Conservation (phyloP, 352 stramenopile species). For the Globisporangium acanthophoron region DNA sequence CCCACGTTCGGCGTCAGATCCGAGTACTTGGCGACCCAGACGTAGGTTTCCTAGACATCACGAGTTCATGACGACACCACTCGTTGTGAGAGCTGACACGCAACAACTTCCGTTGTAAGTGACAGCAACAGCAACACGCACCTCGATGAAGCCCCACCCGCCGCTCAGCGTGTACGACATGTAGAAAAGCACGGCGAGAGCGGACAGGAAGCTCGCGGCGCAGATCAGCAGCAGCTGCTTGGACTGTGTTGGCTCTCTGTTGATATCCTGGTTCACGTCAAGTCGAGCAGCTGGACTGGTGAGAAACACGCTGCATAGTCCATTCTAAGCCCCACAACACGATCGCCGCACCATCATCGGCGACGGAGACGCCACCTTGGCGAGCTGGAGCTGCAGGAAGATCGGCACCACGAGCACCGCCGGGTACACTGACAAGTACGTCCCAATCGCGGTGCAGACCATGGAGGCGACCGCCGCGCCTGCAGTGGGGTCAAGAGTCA, state of each 20-base stretch:
- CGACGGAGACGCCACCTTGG: slow-evolving; percentile 9
- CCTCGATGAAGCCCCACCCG: slow-evolving; percentile 59
- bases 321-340: too few species aligned
- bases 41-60: slow-evolving; percentile 56
- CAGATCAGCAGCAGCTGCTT: slow-evolving; percentile 3
- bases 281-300: too few species aligned
- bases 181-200: slow-evolving; percentile 35
- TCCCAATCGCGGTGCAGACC: slow-evolving; percentile 51
- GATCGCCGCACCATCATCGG: not conserved
- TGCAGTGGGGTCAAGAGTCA: slow-evolving; percentile 6
- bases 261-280: not conserved
- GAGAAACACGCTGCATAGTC: not conserved
- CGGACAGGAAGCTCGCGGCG: slow-evolving; percentile 17
- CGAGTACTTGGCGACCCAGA: slow-evolving; percentile 74
- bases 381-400: slow-evolving; percentile 33
- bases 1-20: slow-evolving; percentile 82
- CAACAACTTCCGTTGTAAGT: not conserved
- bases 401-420: slow-evolving; percentile 55
- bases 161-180: slow-evolving; percentile 51
- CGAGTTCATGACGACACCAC: not conserved
- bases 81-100: too few species aligned
- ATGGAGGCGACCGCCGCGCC: slow-evolving; percentile 34
- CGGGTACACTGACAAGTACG: slow-evolving; percentile 76
- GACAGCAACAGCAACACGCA: slow-evolving; percentile 6
- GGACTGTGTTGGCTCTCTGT: not conserved